Conservation (phyloP, 192 early-diverging fungal species). For the Ambispora gerdemannii region DNA sequence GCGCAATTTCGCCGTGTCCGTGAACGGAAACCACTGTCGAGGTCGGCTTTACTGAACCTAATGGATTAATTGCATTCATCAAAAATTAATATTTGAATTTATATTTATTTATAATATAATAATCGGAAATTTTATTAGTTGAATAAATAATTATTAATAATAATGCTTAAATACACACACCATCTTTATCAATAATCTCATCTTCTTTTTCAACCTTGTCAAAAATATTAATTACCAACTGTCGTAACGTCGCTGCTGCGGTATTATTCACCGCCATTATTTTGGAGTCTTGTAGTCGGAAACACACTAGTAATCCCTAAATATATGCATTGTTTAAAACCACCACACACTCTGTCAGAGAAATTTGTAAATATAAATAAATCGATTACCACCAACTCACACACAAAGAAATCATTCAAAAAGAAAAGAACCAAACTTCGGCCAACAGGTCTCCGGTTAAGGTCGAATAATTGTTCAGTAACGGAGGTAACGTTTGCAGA, state of each 20-base stretch:
- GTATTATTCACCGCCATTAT: constrained; percentile 80
- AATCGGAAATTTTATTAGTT: neutral
- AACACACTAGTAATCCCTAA: constrained; percentile 76
- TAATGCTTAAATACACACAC: constrained; percentile 1
- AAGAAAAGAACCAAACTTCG: constrained; percentile 49
- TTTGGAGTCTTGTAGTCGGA: constrained; percentile 80
- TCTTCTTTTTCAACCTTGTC: constrained; percentile 77
- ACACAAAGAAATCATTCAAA: neutral
- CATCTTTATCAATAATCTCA: constrained; percentile 32
- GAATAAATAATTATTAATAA: neutral
- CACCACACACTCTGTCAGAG: no score
- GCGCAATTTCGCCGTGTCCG: constrained; percentile 26
- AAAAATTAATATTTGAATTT: no score
- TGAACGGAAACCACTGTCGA: constrained; percentile 30
- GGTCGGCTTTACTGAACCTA: constrained; percentile 20
- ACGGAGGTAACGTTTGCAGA: constrained; percentile 85
- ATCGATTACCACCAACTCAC: neutral
- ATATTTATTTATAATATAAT: no score
- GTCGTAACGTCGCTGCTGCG: constrained; percentile 79
- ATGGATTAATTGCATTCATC: no score
- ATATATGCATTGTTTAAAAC: neutral
- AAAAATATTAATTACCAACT: constrained; percentile 80
- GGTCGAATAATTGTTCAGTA: constrained; percentile 75
- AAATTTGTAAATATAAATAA: neutral
- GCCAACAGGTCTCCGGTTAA: constrained; percentile 82